A percentile compares a stretch with the other conserved stretches of the same genome.
Conservation (phyloP, 2,329 filamentous ascomycete genomes). For the Penicillium sclerotigenum region DNA sequence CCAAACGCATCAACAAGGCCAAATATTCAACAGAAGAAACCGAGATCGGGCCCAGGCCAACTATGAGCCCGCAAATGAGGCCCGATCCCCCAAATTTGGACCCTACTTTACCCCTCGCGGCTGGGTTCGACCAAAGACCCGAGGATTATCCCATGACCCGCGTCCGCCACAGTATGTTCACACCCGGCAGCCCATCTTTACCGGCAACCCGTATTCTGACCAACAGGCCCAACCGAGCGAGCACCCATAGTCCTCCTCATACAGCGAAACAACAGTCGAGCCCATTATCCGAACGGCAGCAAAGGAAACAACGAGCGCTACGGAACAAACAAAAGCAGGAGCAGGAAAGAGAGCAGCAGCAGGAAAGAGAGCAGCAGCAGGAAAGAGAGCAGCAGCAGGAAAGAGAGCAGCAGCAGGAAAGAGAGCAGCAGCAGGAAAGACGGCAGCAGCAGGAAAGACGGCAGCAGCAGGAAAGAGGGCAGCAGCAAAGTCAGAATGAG, state of each 20-base stretch:
- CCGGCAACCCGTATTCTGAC: neutral
- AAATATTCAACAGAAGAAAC: neutral
- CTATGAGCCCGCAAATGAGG: neutral
- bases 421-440: neutral
- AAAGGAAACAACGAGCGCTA: neutral
- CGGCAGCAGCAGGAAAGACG: neutral
- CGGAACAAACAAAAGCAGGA: neutral
- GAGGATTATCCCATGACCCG: neutral
- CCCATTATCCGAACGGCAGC: conserved; percentile 3
- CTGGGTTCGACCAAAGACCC: conserved; percentile 4
- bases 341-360: neutral
- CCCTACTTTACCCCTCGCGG: neutral
- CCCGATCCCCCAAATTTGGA: neutral
- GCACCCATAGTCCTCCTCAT: neutral
- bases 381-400: neutral
- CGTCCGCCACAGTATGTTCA: conserved; percentile 1
- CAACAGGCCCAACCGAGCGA: neutral
- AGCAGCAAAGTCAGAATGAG: neutral
- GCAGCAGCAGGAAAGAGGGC: neutral
- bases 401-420: neutral
- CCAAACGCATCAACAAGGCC: neutral
- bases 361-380: too few relatives aligned
- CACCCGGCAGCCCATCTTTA: neutral
- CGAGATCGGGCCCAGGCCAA: conserved; percentile 7
- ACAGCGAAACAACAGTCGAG: neutral